These are phyloP conservation scores for Pseudohalonectria lignicola DNA, from an alignment of 2,329 filamentous ascomycete genomes.

Conservation along the genomic window DNA sequence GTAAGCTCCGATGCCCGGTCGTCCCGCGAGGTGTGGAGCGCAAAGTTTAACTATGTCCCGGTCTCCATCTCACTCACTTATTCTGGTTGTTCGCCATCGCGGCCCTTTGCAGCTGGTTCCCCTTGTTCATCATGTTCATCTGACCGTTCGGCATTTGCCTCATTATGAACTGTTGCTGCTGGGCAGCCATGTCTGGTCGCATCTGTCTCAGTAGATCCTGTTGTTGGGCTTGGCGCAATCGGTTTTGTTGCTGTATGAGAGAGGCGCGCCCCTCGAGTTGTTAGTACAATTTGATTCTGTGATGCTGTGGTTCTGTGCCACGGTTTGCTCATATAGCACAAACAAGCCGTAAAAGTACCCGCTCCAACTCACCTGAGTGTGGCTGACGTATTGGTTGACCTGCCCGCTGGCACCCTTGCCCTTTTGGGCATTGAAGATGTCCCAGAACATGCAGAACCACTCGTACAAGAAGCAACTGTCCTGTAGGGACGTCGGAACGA, in stretches of 20 bases:
- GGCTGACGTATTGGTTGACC: conserved; percentile 66
- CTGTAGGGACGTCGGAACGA: conserved; percentile 50
- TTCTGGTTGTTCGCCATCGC: conserved; percentile 71
- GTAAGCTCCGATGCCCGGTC: neutral
- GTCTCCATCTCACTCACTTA: no score
- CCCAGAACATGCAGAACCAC: conserved; percentile 97
- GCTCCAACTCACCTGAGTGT: conserved; percentile 62
- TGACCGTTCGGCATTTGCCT: conserved; percentile 51
- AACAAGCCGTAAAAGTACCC: neutral
- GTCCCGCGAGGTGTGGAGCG: neutral
- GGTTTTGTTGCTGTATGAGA: conserved; percentile 47
- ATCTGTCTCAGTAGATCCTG: conserved; percentile 68
- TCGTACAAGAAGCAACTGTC: conserved; percentile 86
- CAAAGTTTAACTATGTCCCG: neutral
- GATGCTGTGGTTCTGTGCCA: no score
- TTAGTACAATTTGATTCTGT: no score
- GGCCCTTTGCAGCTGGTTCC: conserved; percentile 56
- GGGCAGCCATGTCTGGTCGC: conserved; percentile 44
- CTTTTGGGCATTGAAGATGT: conserved; percentile 80
- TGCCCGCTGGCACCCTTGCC: conserved; percentile 51
- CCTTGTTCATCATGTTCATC: conserved; percentile 47
- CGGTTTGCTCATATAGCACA: no score
- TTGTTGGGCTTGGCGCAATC: conserved; percentile 64
- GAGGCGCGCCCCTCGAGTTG: no score
- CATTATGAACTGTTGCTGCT: conserved; percentile 55